Base-by-base conservation (phyloP, 2,329 filamentous ascomycete species). In the Calonectria pseudoturangicola region DNA sequence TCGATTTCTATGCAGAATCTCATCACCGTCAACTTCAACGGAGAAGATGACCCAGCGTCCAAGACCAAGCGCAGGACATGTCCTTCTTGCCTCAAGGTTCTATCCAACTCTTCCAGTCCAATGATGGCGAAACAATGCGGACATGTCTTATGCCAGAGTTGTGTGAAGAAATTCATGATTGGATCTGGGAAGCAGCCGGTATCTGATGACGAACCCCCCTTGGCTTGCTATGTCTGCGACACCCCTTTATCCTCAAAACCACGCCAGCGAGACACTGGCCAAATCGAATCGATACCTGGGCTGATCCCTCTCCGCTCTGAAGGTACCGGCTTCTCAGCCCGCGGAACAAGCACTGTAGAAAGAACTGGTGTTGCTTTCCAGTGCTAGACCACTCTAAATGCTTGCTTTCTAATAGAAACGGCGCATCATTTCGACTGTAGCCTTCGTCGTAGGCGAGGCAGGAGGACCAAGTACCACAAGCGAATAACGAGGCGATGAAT, bases 281-380 rank as follows among this genome's bases (percentile, higher is more conserved):
- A 90, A 77, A 89, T 92, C 43, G 90, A 87, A 66, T 88, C 93
- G 43, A 91, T 88, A 72, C 91, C 92, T 0, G 96, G 96, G 0
- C 81, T 98, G 41, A 92, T 98, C 3, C 91, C 94, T 80, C 89
- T 98, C 62, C 92, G 91, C 76, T 94, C 93, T 43, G 96, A 98
- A 79, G 96, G 96, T 0, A 98, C 96, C 0, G 96, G 96, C 0
- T 98, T 98, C 84, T 96, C 96, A 5, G 94, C 95, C 5, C 93
- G 93, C n/a, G 96, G 97, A 3, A 90, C 91, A 65, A 98, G 93
- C 80, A 90, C 94, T 78, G 95, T 97, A 18, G 93, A 94, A 84
- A 97, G 93, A 82, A 86, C 89, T 4, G 93, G 94, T 0, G 92
- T 97, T 21, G 93, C 93, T 0, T 98, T 98, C 83, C 94, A 97